Conservation (phyloP, 106 monocot species). For the Apostasia ramifera region DNA sequence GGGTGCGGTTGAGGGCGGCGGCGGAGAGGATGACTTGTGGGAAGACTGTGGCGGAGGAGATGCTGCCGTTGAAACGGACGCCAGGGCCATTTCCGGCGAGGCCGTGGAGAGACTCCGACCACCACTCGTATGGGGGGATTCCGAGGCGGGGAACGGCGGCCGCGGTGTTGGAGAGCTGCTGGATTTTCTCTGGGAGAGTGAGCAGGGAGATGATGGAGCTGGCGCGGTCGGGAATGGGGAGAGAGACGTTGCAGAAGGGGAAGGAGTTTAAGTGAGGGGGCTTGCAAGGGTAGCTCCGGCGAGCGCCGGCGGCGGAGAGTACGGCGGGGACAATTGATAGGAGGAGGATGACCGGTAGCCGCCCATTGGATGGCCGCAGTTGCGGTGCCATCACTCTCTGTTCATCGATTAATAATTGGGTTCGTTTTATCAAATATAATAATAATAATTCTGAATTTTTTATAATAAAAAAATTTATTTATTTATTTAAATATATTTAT, state of each 20-base stretch:
- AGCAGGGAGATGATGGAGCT: constrained; percentile 60
- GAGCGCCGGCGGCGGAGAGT: neutral
- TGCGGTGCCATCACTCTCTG: neutral
- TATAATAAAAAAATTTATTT: too few relatives aligned
- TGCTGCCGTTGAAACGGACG: constrained; percentile 46
- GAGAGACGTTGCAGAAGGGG: constrained; percentile 79
- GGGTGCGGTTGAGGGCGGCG: constrained; percentile 72
- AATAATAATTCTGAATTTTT: too few relatives aligned
- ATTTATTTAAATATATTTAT: too few relatives aligned
- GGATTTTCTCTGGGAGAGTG: constrained; percentile 58
- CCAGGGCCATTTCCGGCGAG: constrained; percentile 78
- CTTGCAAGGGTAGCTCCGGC: constrained; percentile 28
- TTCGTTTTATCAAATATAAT: too few relatives aligned
- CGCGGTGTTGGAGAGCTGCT: constrained; percentile 65
- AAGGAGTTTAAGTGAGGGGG: constrained; percentile 26
- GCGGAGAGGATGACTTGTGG: constrained; percentile 80
- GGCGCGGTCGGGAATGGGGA: constrained; percentile 50
- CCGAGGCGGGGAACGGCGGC: constrained; percentile 73
- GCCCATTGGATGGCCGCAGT: neutral
- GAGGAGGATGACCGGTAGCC: constrained; percentile 12
- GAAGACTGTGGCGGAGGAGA: constrained; percentile 71
- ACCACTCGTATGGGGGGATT: constrained; percentile 75
- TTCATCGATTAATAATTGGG: too few relatives aligned
- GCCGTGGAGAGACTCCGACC: constrained; percentile 97
- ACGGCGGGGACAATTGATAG: neutral